Conservation (phyloP, 192 early-diverging fungal species). For the Umbelopsis vinacea region DNA sequence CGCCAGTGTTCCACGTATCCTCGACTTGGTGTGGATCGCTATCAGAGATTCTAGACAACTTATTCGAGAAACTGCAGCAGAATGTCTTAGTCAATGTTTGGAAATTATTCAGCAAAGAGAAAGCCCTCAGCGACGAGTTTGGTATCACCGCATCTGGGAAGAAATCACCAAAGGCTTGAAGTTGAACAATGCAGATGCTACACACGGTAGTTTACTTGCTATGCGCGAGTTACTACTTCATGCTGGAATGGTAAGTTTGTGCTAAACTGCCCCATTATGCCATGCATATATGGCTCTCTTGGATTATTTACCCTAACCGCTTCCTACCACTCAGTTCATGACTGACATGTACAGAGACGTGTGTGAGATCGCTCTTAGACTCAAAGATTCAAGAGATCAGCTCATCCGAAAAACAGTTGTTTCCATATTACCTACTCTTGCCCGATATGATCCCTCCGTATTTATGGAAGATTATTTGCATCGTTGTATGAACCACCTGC, state of each 20-base stretch:
- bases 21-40: constrained; percentile 85
- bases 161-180: constrained; percentile 79
- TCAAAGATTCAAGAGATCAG: constrained; percentile 78
- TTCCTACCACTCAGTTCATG: constrained; percentile 70
- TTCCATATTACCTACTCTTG: constrained; percentile 80
- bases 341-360: constrained; percentile 74
- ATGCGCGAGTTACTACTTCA: constrained; percentile 80
- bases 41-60: constrained; percentile 79
- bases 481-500: constrained; percentile 73
- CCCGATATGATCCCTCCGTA: constrained; percentile 71
- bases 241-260: constrained; percentile 70
- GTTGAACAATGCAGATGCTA: constrained; percentile 70
- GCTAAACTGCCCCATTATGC: too few relatives aligned
- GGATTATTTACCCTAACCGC: too few relatives aligned
- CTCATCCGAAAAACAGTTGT: constrained; percentile 86
- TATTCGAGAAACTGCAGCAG: constrained; percentile 83
- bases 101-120: constrained; percentile 82
- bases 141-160: constrained; percentile 83
- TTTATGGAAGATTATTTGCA: constrained; percentile 76
- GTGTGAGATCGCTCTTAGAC: constrained; percentile 74
- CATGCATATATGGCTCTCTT: too few relatives aligned
- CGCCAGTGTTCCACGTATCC: constrained; percentile 76
- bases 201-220: constrained; percentile 87
- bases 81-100: constrained; percentile 78
- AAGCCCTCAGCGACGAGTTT: constrained; percentile 57